A percentile compares a stretch with the other conserved stretches of the same genome.
Conservation (phyloP, 1,139 yeast species). For the Debaryomycetaceae sp. region DNA sequence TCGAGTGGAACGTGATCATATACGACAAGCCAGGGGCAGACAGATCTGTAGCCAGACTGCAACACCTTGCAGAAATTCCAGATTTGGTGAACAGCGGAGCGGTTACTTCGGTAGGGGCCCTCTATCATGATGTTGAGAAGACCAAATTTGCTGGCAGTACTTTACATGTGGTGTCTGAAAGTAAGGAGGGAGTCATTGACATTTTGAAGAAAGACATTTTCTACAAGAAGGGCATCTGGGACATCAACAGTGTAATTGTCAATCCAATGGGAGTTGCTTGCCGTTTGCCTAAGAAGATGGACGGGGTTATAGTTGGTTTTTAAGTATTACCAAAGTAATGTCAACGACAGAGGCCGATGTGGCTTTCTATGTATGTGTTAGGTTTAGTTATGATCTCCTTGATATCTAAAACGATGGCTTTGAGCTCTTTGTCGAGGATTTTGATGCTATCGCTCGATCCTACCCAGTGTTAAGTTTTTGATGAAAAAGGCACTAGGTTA, state of each 20-base stretch:
- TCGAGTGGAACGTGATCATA: slow-evolving; percentile 67
- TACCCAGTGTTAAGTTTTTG: no score
- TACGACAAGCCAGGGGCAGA: slow-evolving; percentile 67
- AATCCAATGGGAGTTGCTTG: slow-evolving; percentile 49
- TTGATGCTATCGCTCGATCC: no score
- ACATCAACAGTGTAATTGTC: slow-evolving; percentile 57
- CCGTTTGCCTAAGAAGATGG: slow-evolving; percentile 24
- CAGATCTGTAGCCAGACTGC: slow-evolving; percentile 51
- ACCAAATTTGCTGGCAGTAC: slow-evolving; percentile 71
- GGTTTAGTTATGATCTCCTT: no score
- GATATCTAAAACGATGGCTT: no score
- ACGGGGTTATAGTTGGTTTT: slow-evolving; percentile 17
- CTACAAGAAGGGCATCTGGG: slow-evolving; percentile 72
- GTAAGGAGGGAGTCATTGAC: slow-evolving; percentile 60
- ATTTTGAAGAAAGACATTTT: slow-evolving; percentile 63
- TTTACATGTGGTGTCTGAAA: slow-evolving; percentile 58
- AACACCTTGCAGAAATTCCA: slow-evolving; percentile 58
- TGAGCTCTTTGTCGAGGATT: no score
- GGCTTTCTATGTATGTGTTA: no score
- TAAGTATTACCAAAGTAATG: no score
- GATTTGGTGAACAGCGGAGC: slow-evolving; percentile 49
- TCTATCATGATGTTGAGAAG: slow-evolving; percentile 46
- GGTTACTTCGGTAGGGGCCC: slow-evolving; percentile 64
- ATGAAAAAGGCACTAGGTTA: no score
- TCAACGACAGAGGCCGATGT: no score